Evolutionary conservation across 2,329 filamentous ascomycete species (phyloP).

Genomic region (Paecilomyces fulvus): DNA sequence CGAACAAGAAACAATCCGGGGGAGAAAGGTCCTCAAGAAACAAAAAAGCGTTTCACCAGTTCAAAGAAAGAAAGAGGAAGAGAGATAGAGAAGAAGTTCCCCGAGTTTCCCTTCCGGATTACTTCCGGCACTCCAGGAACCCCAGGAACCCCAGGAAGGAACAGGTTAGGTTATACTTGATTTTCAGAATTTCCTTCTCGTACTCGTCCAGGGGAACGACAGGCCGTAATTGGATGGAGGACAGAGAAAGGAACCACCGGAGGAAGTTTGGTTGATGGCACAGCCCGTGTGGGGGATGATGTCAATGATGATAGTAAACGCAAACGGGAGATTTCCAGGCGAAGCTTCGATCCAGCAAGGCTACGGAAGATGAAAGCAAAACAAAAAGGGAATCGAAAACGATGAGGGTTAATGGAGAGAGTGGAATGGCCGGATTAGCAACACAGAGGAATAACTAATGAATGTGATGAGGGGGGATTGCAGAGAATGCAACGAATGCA

Average conservation of each 20-base stretch:
- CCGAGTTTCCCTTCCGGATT: neutral
- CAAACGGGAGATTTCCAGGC: neutral
- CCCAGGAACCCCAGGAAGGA: neutral
- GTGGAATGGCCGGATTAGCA: neutral
- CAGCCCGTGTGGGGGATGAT: conserved; percentile 2
- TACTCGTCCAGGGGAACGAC: neutral
- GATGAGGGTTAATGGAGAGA: conserved; percentile 1
- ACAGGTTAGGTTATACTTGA: neutral
- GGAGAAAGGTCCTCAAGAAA: conserved; percentile 5
- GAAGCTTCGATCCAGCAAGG: conserved; percentile 1
- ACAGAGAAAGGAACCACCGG: neutral
- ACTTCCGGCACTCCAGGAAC: neutral
- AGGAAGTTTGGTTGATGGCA: neutral
- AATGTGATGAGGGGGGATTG: conserved; percentile 1
- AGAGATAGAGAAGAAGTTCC: neutral
- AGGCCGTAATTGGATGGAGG: neutral
- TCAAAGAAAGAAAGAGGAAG: neutral
- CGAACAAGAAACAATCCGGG: conserved; percentile 1
- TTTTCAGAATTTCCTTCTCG: neutral
- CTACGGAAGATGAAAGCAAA: conserved; percentile 6
- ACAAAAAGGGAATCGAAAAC: conserved; percentile 12
- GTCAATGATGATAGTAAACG: conserved; percentile 1
- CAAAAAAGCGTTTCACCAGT: conserved; percentile 1
- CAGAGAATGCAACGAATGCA: conserved; percentile 1
- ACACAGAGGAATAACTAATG: neutral